Percentiles rank a stretch among this genome's conserved stretches.
phyloP scores from a whole-genome alignment of 2,329 filamentous ascomycete species.

The Verticillium klebahnii region DNA sequence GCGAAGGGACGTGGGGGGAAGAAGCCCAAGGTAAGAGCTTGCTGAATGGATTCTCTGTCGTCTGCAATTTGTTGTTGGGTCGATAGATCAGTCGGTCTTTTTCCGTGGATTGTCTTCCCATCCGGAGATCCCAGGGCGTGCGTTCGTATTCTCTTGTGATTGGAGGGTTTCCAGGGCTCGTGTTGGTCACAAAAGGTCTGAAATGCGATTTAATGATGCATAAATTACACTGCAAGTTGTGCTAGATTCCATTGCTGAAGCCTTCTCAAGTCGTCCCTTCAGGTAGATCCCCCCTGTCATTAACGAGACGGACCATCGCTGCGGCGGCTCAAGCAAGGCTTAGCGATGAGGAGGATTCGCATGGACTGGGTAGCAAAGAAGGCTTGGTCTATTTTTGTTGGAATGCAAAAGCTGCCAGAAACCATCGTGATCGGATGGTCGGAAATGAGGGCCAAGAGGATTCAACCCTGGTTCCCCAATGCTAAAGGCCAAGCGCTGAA shows the following conservation, averaged over 20 bases:
- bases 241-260: not conserved
- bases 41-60: not conserved
- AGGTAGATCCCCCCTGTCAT: too few relatives aligned
- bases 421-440: not conserved
- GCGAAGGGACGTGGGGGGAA: not conserved
- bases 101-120: not conserved
- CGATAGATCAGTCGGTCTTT: not conserved
- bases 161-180: not conserved
- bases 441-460: not conserved
- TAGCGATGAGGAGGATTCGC: not conserved
- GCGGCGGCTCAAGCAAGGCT: too few relatives aligned
- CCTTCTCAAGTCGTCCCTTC: too few relatives aligned
- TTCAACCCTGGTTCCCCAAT: not conserved
- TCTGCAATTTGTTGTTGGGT: too few relatives aligned
- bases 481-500: not conserved
- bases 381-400: not conserved
- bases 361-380: not conserved
- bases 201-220: not conserved
- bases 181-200: not conserved
- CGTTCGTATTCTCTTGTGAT: not conserved
- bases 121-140: not conserved
- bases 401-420: not conserved
- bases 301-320: too few relatives aligned
- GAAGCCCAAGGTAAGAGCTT: not conserved
- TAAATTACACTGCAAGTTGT: not conserved